These are phyloP conservation scores for Solanum sitiens DNA, from an alignment of 257 asterid genomes.

Conservation along the genomic window DNA sequence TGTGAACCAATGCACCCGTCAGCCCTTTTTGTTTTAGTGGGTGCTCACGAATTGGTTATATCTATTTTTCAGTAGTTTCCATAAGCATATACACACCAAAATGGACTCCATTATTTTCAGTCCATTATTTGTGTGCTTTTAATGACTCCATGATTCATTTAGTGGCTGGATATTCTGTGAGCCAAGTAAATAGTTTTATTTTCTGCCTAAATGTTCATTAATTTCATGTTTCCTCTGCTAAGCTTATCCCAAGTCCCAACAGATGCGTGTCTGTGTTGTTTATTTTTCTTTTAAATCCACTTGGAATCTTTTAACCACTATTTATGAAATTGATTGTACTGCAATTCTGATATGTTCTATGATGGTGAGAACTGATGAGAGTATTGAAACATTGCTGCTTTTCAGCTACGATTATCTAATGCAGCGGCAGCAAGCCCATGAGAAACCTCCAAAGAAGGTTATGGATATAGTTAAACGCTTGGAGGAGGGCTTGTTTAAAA, in stretches of 20 bases:
- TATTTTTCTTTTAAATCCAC: neutral
- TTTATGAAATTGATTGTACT: neutral
- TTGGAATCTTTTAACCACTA: neutral
- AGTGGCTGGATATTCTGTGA: neutral
- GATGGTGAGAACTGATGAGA: slow-evolving; percentile 1
- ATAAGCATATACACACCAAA: no score
- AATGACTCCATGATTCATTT: neutral
- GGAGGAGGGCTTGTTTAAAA: slow-evolving; percentile 72
- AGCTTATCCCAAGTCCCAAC: neutral
- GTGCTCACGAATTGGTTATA: no score
- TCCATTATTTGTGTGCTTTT: neutral
- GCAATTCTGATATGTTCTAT: neutral
- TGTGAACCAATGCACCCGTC: no score
- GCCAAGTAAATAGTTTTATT: neutral
- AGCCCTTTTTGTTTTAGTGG: no score
- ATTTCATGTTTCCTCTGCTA: neutral
- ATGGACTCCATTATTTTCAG: no score
- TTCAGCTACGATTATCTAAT: slow-evolving; percentile 53
- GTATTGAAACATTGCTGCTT: slow-evolving; percentile 8
- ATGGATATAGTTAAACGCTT: slow-evolving; percentile 64
- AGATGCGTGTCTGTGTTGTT: neutral
- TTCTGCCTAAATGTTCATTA: neutral
- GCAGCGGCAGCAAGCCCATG: slow-evolving; percentile 61
- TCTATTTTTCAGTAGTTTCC: no score
- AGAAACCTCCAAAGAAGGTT: slow-evolving; percentile 45